These are phyloP conservation scores for Coemansia sp. DNA, from an alignment of 192 early-diverging fungal genomes.

Conservation along the genomic window DNA sequence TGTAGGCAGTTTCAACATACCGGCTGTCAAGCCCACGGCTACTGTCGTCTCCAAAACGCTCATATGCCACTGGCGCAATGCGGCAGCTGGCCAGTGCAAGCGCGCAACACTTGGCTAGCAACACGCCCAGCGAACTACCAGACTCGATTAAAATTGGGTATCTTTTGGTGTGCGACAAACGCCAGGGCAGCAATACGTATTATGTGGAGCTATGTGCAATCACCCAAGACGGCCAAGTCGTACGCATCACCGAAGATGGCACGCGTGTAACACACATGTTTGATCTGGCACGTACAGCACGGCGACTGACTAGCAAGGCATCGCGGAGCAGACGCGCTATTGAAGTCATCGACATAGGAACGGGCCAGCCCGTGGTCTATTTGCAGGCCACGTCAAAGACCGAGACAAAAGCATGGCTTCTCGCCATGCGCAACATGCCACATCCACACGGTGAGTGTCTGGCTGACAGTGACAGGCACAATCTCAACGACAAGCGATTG, in stretches of 20 bases:
- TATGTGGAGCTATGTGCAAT: conserved; percentile 20
- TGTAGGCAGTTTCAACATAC: conserved; percentile 2
- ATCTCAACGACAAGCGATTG: not conserved
- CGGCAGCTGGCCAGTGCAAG: not conserved
- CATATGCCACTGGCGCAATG: not conserved
- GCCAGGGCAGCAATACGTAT: conserved; percentile 14
- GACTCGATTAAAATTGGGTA: conserved; percentile 23
- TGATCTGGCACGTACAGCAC: not conserved
- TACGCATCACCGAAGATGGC: not conserved
- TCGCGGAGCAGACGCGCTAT: conserved; percentile 13
- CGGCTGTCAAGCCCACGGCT: not conserved
- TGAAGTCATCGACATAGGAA: conserved; percentile 13
- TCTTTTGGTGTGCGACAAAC: conserved; percentile 30
- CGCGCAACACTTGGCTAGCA: not conserved
- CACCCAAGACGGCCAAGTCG: conserved; percentile 14
- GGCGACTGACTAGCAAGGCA: not conserved
- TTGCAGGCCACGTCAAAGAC: conserved; percentile 21
- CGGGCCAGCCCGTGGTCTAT: conserved; percentile 12
- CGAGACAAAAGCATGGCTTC: conserved; percentile 37
- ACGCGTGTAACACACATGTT: not conserved
- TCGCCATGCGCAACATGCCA: conserved; percentile 17
- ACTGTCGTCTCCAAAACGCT: not conserved
- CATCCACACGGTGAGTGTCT: not conserved
- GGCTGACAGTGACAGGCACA: not conserved
- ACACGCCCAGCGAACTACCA: not conserved